phyloP scores from a whole-genome alignment of 768 basidiomycete genomes.

The Xerocomellus amylosporus region DNA sequence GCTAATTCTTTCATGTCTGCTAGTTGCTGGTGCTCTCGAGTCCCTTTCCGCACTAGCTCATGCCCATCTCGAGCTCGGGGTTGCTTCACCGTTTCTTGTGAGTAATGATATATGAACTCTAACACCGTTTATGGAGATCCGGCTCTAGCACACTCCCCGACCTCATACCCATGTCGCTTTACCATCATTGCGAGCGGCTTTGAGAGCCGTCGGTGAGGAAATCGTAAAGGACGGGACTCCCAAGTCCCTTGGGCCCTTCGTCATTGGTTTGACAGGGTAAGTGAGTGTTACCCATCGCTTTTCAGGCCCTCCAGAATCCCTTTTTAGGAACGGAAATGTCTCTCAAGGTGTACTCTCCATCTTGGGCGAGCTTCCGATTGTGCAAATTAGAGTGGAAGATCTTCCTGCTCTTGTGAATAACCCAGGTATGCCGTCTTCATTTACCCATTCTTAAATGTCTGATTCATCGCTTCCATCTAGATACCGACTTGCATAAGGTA shows the following conservation, averaged over 20 bases:
- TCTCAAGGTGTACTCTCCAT: slow-evolving; percentile 74
- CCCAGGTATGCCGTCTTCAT: slow-evolving; percentile 39
- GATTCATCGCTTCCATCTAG: slow-evolving; percentile 30
- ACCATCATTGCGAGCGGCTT: slow-evolving; percentile 45
- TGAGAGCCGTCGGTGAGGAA: slow-evolving; percentile 55
- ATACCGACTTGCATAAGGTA: slow-evolving; percentile 58
- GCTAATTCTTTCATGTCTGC: background rate
- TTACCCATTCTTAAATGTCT: background rate
- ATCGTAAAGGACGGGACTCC: slow-evolving; percentile 61
- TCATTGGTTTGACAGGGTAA: slow-evolving; percentile 83
- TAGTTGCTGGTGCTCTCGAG: slow-evolving; percentile 84
- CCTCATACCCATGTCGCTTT: slow-evolving; percentile 72
- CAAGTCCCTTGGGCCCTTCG: slow-evolving; percentile 65
- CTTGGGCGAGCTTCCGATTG: slow-evolving; percentile 65
- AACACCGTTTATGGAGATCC: background rate
- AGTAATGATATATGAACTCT: slow-evolving; percentile 21
- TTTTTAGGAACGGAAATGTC: slow-evolving; percentile 72
- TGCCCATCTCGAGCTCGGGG: slow-evolving; percentile 71
- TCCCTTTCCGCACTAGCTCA: slow-evolving; percentile 77
- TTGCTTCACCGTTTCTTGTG: slow-evolving; percentile 82
- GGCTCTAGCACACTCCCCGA: slow-evolving; percentile 61
- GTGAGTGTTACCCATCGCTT: slow-evolving; percentile 9
- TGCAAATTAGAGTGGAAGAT: slow-evolving; percentile 52
- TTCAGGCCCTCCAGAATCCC: background rate
- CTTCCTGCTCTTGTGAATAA: slow-evolving; percentile 54